phyloP scores from a whole-genome alignment of 2,329 filamentous ascomycete genomes.

The Alternaria sp. region DNA sequence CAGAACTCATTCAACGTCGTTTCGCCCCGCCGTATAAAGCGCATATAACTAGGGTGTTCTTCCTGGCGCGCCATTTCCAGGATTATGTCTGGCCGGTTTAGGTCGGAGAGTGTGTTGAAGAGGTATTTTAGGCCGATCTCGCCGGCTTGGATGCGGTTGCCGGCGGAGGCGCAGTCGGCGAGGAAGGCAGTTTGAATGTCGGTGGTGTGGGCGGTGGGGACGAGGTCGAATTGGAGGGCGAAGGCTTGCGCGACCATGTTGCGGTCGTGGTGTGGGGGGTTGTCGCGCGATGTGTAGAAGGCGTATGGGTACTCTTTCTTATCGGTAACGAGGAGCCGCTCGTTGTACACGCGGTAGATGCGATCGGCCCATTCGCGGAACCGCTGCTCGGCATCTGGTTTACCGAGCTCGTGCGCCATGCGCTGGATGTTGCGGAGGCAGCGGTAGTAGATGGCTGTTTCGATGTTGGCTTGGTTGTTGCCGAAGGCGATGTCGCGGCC shows the following conservation, averaged over 20 bases:
- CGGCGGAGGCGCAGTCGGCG: slow-evolving; percentile 26
- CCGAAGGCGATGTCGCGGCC: slow-evolving; percentile 53
- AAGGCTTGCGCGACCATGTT: slow-evolving; percentile 51
- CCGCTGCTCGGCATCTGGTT: slow-evolving; percentile 11
- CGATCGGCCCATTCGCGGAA: slow-evolving; percentile 31
- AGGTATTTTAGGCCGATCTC: slow-evolving; percentile 54
- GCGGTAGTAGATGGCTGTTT: slow-evolving; percentile 54
- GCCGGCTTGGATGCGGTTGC: slow-evolving; percentile 48
- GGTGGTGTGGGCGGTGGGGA: slow-evolving; percentile 29
- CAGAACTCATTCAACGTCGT: slow-evolving; percentile 55
- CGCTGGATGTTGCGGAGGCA: slow-evolving; percentile 39
- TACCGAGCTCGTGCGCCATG: slow-evolving; percentile 39
- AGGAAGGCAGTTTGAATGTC: slow-evolving; percentile 41
- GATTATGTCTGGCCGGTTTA: slow-evolving; percentile 48
- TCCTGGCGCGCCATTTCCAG: slow-evolving; percentile 55
- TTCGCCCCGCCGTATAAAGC: slow-evolving; percentile 55
- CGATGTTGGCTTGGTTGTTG: slow-evolving; percentile 55
- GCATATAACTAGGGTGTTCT: slow-evolving; percentile 58
- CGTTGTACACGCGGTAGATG: slow-evolving; percentile 29
- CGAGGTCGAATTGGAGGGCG: slow-evolving; percentile 46
- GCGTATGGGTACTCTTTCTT: slow-evolving; percentile 41
- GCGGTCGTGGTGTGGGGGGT: slow-evolving; percentile 40
- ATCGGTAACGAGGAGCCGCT: slow-evolving; percentile 24
- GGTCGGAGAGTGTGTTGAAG: slow-evolving; percentile 52
- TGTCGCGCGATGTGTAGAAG: slow-evolving; percentile 51